These are phyloP conservation scores for Panaeolus cyanescens DNA, from an alignment of 768 basidiomycete species.

Conservation along the genomic window DNA sequence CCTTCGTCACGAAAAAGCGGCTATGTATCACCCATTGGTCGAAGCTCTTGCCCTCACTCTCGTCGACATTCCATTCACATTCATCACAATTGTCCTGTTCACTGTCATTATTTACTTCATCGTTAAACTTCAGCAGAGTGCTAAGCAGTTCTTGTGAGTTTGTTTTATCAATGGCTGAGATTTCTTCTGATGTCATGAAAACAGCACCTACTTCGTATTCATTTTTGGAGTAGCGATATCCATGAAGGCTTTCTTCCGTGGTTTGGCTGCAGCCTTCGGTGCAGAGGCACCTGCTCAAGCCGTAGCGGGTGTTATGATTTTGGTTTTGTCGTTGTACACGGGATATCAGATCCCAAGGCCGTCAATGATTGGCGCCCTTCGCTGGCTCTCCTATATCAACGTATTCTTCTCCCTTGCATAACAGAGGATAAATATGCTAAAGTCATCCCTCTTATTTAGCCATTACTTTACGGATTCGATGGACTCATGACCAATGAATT, in stretches of 20 bases:
- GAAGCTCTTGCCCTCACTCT: constrained; percentile 54
- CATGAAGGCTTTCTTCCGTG: constrained; percentile 79
- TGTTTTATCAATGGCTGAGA: constrained; percentile 55
- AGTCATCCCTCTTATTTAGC: constrained; percentile 31
- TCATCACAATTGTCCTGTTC: constrained; percentile 45
- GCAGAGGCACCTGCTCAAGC: constrained; percentile 65
- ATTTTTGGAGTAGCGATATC: constrained; percentile 57
- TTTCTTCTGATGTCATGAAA: constrained; percentile 3
- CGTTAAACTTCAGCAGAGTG: constrained; percentile 54
- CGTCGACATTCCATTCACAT: constrained; percentile 60
- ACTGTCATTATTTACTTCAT: constrained; percentile 61
- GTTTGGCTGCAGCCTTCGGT: constrained; percentile 59
- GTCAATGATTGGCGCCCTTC: constrained; percentile 67
- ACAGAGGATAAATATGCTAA: too few species aligned
- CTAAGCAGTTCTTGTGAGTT: constrained; percentile 16
- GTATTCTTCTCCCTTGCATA: constrained; percentile 23
- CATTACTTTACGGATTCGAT: constrained; percentile 76
- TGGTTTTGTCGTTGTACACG: constrained; percentile 31
- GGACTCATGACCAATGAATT: constrained; percentile 82
- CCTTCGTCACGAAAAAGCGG: constrained; percentile 54
- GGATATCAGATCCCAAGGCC: constrained; percentile 54
- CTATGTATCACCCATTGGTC: constrained; percentile 49
- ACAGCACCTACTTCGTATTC: constrained; percentile 61
- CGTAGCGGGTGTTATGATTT: constrained; percentile 45
- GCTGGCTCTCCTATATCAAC: constrained; percentile 69